phyloP scores from a whole-genome alignment of 2,329 filamentous ascomycete species.

The Microthyrium microscopicum region DNA sequence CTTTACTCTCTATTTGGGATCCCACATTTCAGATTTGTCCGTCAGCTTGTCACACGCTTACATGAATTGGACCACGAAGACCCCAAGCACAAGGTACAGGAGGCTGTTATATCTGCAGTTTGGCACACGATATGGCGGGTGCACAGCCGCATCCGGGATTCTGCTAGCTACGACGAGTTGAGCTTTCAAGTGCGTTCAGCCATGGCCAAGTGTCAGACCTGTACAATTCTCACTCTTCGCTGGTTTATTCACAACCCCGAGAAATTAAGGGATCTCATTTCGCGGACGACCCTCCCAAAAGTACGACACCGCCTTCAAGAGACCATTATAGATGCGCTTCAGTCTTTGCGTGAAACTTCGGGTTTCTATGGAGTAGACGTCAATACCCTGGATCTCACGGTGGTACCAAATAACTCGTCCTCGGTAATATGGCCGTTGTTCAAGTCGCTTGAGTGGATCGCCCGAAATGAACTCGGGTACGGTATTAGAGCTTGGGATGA shows the following conservation, averaged over 20 bases:
- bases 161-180: conserved; percentile 4
- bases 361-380: conserved; percentile 5
- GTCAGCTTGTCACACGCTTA: conserved; percentile 1
- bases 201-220: not conserved
- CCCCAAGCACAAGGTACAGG: not conserved
- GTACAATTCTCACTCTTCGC: not conserved
- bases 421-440: conserved; percentile 1
- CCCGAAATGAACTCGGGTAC: conserved; percentile 3
- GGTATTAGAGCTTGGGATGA: conserved; percentile 8
- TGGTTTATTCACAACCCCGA: conserved; percentile 3
- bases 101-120: not conserved
- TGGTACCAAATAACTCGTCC: not conserved
- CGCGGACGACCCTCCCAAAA: conserved; percentile 1
- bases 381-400: not conserved
- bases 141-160: conserved; percentile 2
- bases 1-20: conserved; percentile 4
- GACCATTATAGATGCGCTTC: conserved; percentile 1
- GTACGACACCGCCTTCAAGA: conserved; percentile 5
- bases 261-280: conserved; percentile 4
- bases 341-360: not conserved
- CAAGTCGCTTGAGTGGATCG: conserved; percentile 1
- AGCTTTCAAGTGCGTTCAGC: not conserved
- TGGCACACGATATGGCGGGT: not conserved
- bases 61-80: not conserved
- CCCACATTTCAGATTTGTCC: not conserved